Evolutionary conservation across 768 basidiomycete species (phyloP).

Genomic region (Paxillus rubicundulus): DNA sequence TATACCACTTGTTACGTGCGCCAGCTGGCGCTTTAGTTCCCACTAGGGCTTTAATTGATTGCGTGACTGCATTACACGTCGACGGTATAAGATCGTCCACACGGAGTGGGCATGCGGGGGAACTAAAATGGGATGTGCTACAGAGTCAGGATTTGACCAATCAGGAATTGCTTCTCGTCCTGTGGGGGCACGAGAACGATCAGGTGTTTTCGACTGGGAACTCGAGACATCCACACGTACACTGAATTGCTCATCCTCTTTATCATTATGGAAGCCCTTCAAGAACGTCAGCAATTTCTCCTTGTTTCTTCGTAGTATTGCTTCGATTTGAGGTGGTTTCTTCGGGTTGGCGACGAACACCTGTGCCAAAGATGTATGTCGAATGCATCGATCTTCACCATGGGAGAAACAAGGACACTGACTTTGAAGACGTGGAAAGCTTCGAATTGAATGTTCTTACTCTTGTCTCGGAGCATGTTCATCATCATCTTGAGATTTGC

Average conservation of each 20-base stretch:
- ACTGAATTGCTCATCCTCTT: conserved; percentile 97
- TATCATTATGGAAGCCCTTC: conserved; percentile 95
- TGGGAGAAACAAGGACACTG: conserved; percentile 14
- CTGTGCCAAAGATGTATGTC: conserved; percentile 35
- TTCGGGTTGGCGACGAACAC: conserved; percentile 99
- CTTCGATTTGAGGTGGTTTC: conserved; percentile 94
- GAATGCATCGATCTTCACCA: not conserved
- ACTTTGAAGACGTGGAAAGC: conserved; percentile 99
- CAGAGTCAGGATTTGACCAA: conserved; percentile 83
- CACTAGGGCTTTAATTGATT: too few species aligned
- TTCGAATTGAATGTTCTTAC: conserved; percentile 99
- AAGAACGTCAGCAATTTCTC: conserved; percentile 89
- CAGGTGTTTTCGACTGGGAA: not conserved
- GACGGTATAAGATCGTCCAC: too few species aligned
- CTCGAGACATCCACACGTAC: conserved; percentile 37
- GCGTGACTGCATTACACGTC: too few species aligned
- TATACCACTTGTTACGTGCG: too few species aligned
- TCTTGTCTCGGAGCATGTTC: conserved; percentile 97
- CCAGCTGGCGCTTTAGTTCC: too few species aligned
- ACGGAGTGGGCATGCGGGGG: too few species aligned
- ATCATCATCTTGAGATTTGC: conserved; percentile 99
- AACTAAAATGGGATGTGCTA: conserved; percentile 30
- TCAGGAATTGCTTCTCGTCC: conserved; percentile 96
- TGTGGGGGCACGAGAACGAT: conserved; percentile 20
- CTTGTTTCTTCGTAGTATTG: conserved; percentile 88